phyloP scores from a whole-genome alignment of 2,329 filamentous ascomycete species.

The Rachicladosporium sp. region DNA sequence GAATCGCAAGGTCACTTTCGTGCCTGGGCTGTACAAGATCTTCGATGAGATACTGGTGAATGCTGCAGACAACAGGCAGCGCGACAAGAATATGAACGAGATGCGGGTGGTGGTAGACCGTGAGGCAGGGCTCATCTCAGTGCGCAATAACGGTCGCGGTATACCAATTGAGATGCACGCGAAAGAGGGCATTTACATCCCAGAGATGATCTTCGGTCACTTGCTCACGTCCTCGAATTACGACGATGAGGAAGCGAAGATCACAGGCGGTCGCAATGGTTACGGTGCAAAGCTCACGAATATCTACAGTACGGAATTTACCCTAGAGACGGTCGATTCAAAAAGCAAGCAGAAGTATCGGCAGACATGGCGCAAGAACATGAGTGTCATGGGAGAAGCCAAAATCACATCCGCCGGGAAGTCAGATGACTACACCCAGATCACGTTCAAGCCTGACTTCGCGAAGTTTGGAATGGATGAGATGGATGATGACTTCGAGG shows the following conservation, averaged over 20 bases:
- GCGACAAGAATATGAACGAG: slow-evolving; percentile 73
- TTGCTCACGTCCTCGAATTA: slow-evolving; percentile 95
- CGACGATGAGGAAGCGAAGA: slow-evolving; percentile 85
- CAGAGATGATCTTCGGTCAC: slow-evolving; percentile 94
- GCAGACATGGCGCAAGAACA: slow-evolving; percentile 92
- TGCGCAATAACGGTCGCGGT: slow-evolving; percentile 93
- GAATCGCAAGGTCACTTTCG: slow-evolving; percentile 66
- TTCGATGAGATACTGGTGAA: slow-evolving; percentile 98
- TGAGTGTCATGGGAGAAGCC: slow-evolving; percentile 81
- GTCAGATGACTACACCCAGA: slow-evolving; percentile 76
- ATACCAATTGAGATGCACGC: slow-evolving; percentile 90
- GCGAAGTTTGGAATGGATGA: slow-evolving; percentile 71
- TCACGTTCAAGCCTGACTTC: slow-evolving; percentile 89
- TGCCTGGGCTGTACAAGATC: slow-evolving; percentile 97
- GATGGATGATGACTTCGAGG: slow-evolving; percentile 91
- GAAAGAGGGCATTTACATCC: slow-evolving; percentile 86
- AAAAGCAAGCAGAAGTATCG: slow-evolving; percentile 81
- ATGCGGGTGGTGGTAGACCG: slow-evolving; percentile 77
- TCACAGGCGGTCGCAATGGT: slow-evolving; percentile 93
- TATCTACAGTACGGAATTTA: slow-evolving; percentile 90
- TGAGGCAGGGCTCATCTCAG: slow-evolving; percentile 71
- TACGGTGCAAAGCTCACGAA: slow-evolving; percentile 98
- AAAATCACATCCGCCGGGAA: slow-evolving; percentile 65
- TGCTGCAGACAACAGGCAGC: slow-evolving; percentile 95
- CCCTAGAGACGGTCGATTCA: slow-evolving; percentile 79